Conservation (phyloP, 108 stramenopile species). For the Pelagomonas calceolata region DNA sequence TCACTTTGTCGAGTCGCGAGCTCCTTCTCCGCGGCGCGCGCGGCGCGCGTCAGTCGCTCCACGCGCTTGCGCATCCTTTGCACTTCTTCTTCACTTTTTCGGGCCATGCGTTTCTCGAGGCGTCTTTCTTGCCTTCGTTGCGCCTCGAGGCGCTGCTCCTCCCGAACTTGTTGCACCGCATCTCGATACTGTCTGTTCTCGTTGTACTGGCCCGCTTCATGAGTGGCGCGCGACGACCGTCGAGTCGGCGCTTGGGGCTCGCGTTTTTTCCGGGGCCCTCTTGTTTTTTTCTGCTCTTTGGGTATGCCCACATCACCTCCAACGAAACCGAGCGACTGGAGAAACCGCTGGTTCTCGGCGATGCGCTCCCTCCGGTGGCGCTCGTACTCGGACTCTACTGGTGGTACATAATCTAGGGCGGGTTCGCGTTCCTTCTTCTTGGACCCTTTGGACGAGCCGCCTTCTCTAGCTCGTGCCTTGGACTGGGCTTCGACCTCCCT, state of each 20-base stretch:
- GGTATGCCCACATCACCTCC: not conserved
- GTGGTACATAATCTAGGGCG: too few species aligned
- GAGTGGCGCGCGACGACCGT: not conserved
- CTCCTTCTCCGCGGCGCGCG: too few species aligned
- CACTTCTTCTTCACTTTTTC: too few species aligned
- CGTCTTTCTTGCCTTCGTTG: not conserved
- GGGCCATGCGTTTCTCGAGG: not conserved
- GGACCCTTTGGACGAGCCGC: too few species aligned
- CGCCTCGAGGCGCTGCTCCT: not conserved
- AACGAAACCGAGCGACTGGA: not conserved
- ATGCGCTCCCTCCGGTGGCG: not conserved
- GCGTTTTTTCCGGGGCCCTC: not conserved
- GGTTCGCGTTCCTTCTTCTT: too few species aligned
- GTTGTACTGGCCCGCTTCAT: not conserved
- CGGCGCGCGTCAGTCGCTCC: too few species aligned
- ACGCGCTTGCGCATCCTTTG: too few species aligned
- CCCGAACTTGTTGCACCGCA: not conserved
- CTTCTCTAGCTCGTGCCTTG: too few species aligned
- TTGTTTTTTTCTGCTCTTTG: not conserved
- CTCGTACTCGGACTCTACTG: constrained; percentile 1
- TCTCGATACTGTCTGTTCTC: not conserved
- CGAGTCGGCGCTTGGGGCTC: not conserved
- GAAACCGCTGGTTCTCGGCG: not conserved
- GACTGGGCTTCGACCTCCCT: too few species aligned
- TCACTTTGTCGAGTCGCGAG: too few species aligned